phyloP scores from a whole-genome alignment of 208 protist species.

The Borovskyia barvae region DNA sequence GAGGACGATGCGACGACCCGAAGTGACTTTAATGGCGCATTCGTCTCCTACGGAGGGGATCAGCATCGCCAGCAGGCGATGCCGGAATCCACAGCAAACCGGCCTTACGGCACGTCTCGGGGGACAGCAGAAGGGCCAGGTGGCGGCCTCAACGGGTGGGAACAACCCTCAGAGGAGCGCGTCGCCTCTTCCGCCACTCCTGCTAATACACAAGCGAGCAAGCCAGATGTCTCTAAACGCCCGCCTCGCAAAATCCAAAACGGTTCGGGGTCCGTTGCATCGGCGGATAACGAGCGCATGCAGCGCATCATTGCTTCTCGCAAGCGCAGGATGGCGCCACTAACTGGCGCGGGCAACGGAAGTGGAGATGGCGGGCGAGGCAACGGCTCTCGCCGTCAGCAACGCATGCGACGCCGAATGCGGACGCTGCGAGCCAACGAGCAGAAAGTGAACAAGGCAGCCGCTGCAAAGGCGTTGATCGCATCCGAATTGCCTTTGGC shows the following conservation, averaged over 20 bases:
- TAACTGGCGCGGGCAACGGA: background rate
- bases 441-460: constrained; percentile 37
- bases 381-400: constrained; percentile 6
- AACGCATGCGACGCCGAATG: constrained; percentile 28
- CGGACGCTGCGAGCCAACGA: constrained; percentile 45
- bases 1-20: background rate
- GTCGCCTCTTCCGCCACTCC: background rate
- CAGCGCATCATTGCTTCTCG: constrained; percentile 37
- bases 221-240: constrained; percentile 7
- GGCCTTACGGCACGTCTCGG: background rate
- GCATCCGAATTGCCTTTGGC: constrained; percentile 59
- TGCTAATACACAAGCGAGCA: background rate
- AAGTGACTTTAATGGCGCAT: background rate
- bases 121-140: background rate
- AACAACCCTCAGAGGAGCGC: constrained; percentile 11
- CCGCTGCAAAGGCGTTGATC: constrained; percentile 34
- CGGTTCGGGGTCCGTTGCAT: background rate
- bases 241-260: constrained; percentile 2
- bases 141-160: constrained; percentile 28
- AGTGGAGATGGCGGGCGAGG: constrained; percentile 14
- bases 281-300: constrained; percentile 25
- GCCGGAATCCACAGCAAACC: background rate
- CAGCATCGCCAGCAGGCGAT: background rate
- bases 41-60: constrained; percentile 3
- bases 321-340: constrained; percentile 24